Conservation (phyloP, 1,284 basidiomycete genomes). For the Ceratobasidium sp. region DNA sequence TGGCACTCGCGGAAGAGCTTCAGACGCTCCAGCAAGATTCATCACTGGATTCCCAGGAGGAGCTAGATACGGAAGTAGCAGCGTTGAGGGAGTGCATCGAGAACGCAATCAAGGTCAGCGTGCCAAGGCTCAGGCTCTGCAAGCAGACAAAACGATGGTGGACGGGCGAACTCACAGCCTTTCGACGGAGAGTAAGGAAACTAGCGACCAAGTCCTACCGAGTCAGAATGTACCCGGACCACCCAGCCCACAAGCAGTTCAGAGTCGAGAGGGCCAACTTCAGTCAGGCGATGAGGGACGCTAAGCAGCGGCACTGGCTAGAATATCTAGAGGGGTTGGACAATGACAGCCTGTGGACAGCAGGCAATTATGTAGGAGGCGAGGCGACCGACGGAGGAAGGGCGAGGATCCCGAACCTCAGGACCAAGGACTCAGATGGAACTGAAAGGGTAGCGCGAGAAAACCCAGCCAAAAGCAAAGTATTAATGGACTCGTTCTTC, state of each 20-base stretch:
- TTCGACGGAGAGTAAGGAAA: background rate
- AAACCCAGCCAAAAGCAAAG: slow-evolving; percentile 32
- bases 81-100: background rate
- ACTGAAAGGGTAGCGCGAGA: too few relatives aligned
- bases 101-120: background rate
- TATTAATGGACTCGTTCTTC: slow-evolving; percentile 39
- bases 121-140: background rate
- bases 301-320: slow-evolving; percentile 38
- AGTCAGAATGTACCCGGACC: background rate
- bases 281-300: background rate
- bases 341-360: slow-evolving; percentile 36
- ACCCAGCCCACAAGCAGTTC: background rate
- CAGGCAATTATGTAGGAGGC: slow-evolving; percentile 6
- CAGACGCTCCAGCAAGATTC: background rate
- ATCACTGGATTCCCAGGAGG: background rate
- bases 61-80: background rate
- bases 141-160: slow-evolving; percentile 31
- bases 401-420: slow-evolving; percentile 29
- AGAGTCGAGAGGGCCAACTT: background rate
- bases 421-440: background rate
- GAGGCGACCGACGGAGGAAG: background rate
- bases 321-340: slow-evolving; percentile 29
- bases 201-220: background rate
- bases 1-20: slow-evolving; percentile 7
- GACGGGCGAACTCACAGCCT: slow-evolving; percentile 7